Evolutionary conservation across 1,284 basidiomycete genomes (phyloP), one percentile per base, ranked within the genome.

Genomic region (Jaminaea rosea): DNA sequence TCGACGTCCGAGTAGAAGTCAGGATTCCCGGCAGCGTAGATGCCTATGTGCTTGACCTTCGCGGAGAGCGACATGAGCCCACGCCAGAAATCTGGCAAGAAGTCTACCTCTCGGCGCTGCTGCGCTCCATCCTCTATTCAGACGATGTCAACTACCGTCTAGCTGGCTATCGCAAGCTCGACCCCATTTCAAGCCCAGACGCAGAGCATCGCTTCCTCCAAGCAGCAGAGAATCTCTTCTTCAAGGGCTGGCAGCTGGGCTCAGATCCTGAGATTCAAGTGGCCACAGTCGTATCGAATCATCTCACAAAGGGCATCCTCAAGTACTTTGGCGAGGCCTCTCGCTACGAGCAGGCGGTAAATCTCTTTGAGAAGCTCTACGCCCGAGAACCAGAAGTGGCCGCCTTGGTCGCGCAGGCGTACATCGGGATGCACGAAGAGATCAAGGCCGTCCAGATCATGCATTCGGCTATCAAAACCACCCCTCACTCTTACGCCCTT

Each of bases 261-360:
- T 96, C 91, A 0, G 93, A 97, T 63, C 93, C 93, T 0, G 94
- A 98, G 76, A 92, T 97, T 29, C 94, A 98, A 74, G 93, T 98
- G 19, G 93, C 93, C 0, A 96, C 92, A 0, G 81, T 92, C n/a
- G 89, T 96, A 4, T 91, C 88, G 31, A 98, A 98, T 74, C 93
- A 98, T 73, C 80, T 98, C 11, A 93, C 91, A 0, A 86, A 89
- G 3, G 93, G 87, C 0, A 83, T 97, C 64, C 82, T 97, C 79
- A 97, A 97, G 74, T 97, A 97, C 76, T 98, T 98, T 72, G 88
- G 91, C 10, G 88, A 93, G 66, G 84, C 87, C 53, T 89, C 85
- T 49, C 80, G 93, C 47, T 90, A 81, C 55, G 75, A 92, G 52
- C 86, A 83, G 46, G 88, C 88, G 0, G 91, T 91, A 3, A 96